Percentiles rank a stretch among this genome's conserved stretches.
These are phyloP conservation scores for Microcera coccophila DNA, from an alignment of 2,329 filamentous ascomycete genomes.

Conservation along the genomic window DNA sequence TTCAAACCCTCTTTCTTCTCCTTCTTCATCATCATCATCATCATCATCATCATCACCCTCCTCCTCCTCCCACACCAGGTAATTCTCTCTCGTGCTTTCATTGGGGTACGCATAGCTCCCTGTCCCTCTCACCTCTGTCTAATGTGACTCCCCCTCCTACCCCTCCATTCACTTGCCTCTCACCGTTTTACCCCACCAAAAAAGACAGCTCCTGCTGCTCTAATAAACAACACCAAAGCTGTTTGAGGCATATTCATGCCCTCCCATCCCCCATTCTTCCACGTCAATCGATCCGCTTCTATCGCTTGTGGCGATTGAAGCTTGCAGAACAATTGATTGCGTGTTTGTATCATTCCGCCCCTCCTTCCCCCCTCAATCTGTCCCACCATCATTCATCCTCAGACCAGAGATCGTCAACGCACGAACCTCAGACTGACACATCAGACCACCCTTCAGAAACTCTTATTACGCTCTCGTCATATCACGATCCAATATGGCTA, in stretches of 20 bases:
- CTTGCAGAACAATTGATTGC: slow-evolving; percentile 14
- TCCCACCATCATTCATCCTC: slow-evolving; percentile 10
- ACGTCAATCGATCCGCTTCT: slow-evolving; percentile 13
- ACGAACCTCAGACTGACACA: slow-evolving; percentile 18
- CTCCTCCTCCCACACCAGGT: no score
- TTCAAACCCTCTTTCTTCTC: neutral
- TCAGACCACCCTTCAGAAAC: slow-evolving; percentile 18
- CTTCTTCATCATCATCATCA: slow-evolving; percentile 15
- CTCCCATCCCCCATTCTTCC: slow-evolving; percentile 16
- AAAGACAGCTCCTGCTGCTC: slow-evolving; percentile 19
- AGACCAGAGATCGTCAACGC: slow-evolving; percentile 9
- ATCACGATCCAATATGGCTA: slow-evolving; percentile 65
- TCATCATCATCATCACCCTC: no score
- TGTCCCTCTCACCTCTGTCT: slow-evolving; percentile 1
- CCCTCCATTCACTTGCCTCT: neutral
- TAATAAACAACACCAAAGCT: slow-evolving; percentile 24
- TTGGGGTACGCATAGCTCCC: slow-evolving; percentile 11
- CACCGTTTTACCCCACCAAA: slow-evolving; percentile 24
- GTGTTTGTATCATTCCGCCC: slow-evolving; percentile 8
- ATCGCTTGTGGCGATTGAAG: slow-evolving; percentile 10
- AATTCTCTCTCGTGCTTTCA: slow-evolving; percentile 8
- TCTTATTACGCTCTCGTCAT: slow-evolving; percentile 9
- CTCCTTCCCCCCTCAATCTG: slow-evolving; percentile 11
- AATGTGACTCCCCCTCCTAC: slow-evolving; percentile 7
- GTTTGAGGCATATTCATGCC: slow-evolving; percentile 30